A percentile compares a stretch with the other conserved stretches of the same genome.
phyloP scores from a whole-genome alignment of 768 basidiomycete species.

The Lentinus brumalis region DNA sequence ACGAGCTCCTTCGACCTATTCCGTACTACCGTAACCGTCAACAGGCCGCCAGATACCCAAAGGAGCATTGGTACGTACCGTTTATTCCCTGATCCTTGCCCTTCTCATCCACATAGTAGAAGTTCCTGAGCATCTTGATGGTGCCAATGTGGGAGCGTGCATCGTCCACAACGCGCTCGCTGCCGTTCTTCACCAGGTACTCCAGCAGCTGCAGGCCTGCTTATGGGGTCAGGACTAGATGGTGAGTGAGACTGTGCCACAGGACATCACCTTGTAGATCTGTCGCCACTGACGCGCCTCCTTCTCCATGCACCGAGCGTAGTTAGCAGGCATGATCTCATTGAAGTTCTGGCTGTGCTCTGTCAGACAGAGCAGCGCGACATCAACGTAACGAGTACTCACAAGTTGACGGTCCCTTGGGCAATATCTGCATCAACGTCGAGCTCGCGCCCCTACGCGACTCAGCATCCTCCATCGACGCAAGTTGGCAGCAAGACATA shows the following conservation, averaged over 20 bases:
- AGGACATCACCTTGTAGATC: slow-evolving; percentile 85
- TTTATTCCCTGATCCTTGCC: slow-evolving; percentile 99
- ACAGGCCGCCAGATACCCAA: background rate
- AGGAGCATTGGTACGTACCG: slow-evolving; percentile 49
- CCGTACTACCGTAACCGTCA: slow-evolving; percentile 60
- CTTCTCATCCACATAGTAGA: slow-evolving; percentile 98
- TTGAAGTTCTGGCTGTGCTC: slow-evolving; percentile 88
- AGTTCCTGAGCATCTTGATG: slow-evolving; percentile 95
- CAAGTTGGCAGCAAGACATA: slow-evolving; percentile 32
- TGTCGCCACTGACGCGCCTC: slow-evolving; percentile 98
- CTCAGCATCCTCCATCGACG: background rate
- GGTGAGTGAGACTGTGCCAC: background rate
- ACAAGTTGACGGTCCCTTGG: slow-evolving; percentile 99
- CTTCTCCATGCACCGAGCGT: slow-evolving; percentile 95
- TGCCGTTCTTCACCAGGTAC: slow-evolving; percentile 95
- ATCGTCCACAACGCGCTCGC: slow-evolving; percentile 97
- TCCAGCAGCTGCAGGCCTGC: slow-evolving; percentile 92
- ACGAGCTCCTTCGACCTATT: slow-evolving; percentile 92
- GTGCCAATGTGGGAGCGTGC: slow-evolving; percentile 93
- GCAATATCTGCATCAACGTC: slow-evolving; percentile 99
- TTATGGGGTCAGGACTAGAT: background rate
- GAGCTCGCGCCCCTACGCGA: slow-evolving; percentile 89
- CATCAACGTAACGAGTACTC: slow-evolving; percentile 33
- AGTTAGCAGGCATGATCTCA: slow-evolving; percentile 98
- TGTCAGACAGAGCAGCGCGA: background rate